phyloP scores from a whole-genome alignment of 2,329 filamentous ascomycete genomes.

The Decorospora gaudefroyi region DNA sequence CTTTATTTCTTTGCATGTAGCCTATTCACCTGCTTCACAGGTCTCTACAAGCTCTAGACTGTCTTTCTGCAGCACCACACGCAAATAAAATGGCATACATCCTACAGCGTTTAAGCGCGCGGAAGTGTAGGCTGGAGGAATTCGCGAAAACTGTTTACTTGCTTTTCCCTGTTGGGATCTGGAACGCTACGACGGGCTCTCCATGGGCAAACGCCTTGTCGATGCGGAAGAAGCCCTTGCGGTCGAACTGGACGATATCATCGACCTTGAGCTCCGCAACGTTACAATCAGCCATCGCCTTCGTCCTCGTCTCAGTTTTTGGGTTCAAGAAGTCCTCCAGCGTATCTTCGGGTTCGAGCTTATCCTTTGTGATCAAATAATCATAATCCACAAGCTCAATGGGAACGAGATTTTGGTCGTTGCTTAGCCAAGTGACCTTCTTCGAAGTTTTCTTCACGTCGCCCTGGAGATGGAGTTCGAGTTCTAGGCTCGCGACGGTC shows the following conservation, averaged over 20 bases:
- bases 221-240: conserved; percentile 88
- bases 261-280: conserved; percentile 77
- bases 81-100: too few relatives aligned
- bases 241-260: conserved; percentile 93
- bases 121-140: neutral
- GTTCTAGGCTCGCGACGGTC: conserved; percentile 69
- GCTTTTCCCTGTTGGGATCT: conserved; percentile 69
- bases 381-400: conserved; percentile 94
- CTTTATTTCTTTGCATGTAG: too few relatives aligned
- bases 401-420: conserved; percentile 74
- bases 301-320: conserved; percentile 72
- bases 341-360: conserved; percentile 81
- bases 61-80: too few relatives aligned
- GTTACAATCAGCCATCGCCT: conserved; percentile 79
- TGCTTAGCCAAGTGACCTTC: conserved; percentile 93
- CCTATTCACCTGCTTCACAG: too few relatives aligned
- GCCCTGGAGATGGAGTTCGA: conserved; percentile 88
- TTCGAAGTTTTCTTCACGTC: conserved; percentile 96
- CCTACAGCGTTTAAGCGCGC: neutral
- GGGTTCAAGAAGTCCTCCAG: conserved; percentile 82
- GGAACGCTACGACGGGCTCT: conserved; percentile 66
- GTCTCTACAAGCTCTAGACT: too few relatives aligned
- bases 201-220: conserved; percentile 67
- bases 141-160: conserved; percentile 23
- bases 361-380: conserved; percentile 93